Conservation (phyloP, 768 basidiomycete species). For the Filobasidium floriforme region DNA sequence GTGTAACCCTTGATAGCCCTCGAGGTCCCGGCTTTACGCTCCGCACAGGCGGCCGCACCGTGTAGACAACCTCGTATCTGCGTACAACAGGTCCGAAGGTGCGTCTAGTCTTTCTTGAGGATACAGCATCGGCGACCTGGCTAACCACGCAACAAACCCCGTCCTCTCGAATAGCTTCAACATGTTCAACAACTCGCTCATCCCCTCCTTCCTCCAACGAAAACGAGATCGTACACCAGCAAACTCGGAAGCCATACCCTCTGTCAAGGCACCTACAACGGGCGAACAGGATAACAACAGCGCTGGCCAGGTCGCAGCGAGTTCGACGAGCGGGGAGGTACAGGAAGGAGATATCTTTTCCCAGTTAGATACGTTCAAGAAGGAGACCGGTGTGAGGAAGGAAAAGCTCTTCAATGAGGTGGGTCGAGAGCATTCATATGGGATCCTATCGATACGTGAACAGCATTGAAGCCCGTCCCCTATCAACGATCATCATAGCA, state of each 20-base stretch:
- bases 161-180: slow-evolving; percentile 45
- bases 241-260: background rate
- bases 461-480: background rate
- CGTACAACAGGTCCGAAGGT: background rate
- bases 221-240: slow-evolving; percentile 9
- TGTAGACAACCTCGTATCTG: too few species aligned
- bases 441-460: background rate
- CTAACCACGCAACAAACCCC: too few species aligned
- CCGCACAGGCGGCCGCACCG: too few species aligned
- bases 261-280: background rate
- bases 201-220: slow-evolving; percentile 62
- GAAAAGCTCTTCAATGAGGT: slow-evolving; percentile 18
- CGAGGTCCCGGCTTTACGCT: too few species aligned
- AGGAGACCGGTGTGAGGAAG: slow-evolving; percentile 12
- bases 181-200: slow-evolving; percentile 56
- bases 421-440: background rate
- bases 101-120: background rate
- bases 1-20: too few species aligned
- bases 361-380: slow-evolving; percentile 18
- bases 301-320: slow-evolving; percentile 3
- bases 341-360: slow-evolving; percentile 14
- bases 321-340: background rate
- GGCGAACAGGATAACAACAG: slow-evolving; percentile 4
- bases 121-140: too few species aligned
- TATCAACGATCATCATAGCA: slow-evolving; percentile 53